Conservation (phyloP, 768 basidiomycete genomes). For the Amanita polypyramis region DNA sequence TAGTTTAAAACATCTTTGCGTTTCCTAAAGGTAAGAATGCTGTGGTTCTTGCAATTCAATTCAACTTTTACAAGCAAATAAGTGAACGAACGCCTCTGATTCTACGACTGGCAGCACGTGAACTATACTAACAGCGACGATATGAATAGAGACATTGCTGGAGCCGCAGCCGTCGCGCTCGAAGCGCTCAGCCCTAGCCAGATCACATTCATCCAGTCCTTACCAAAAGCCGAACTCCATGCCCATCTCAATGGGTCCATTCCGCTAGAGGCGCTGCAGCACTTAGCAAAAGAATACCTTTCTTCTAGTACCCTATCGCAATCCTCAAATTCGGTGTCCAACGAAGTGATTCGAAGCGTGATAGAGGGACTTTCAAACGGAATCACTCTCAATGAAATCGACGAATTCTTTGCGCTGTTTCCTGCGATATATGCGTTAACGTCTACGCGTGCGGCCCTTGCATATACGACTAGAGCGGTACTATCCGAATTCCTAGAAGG, state of each 20-base stretch:
- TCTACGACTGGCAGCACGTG: too few species aligned
- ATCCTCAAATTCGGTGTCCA: slow-evolving; percentile 8
- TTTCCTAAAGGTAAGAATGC: too few species aligned
- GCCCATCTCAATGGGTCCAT: slow-evolving; percentile 84
- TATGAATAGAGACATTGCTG: slow-evolving; percentile 19
- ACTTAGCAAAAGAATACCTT: slow-evolving; percentile 41
- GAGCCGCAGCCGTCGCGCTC: slow-evolving; percentile 42
- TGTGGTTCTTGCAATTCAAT: too few species aligned
- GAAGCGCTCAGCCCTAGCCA: slow-evolving; percentile 39
- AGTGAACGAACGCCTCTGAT: too few species aligned
- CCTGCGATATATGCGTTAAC: slow-evolving; percentile 74
- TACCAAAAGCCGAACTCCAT: slow-evolving; percentile 81
- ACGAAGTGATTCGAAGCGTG: slow-evolving; percentile 20
- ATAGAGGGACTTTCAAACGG: slow-evolving; percentile 33
- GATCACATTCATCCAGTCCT: slow-evolving; percentile 42
- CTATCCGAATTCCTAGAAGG: slow-evolving; percentile 50
- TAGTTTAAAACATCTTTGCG: too few species aligned
- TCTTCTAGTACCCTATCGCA: slow-evolving; percentile 7
- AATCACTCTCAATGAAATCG: slow-evolving; percentile 37
- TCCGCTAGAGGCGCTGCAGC: slow-evolving; percentile 50
- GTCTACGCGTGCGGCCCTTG: slow-evolving; percentile 43
- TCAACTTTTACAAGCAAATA: too few species aligned
- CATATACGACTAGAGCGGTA: slow-evolving; percentile 51
- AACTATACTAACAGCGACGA: too few species aligned
- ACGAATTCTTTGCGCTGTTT: slow-evolving; percentile 68